These are phyloP conservation scores for Myxozyma neglecta DNA, from an alignment of 805 yeast genomes.

Conservation along the genomic window DNA sequence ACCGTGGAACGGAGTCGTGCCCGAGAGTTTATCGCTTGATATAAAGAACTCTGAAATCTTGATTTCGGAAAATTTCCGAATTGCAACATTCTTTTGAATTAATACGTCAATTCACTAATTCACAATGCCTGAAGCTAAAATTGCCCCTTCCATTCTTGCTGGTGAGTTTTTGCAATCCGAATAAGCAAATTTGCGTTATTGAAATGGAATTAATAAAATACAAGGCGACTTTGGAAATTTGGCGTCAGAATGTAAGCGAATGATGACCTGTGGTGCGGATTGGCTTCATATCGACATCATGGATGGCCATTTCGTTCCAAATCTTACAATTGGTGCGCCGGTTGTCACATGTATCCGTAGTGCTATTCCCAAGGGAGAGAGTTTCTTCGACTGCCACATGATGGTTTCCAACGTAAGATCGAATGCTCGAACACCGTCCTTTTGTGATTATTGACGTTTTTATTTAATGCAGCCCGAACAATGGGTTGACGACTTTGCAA, in stretches of 20 bases:
- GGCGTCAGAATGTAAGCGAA: conserved; percentile 81
- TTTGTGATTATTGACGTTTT: neutral
- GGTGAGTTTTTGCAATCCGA: conserved; percentile 42
- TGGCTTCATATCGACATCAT: conserved; percentile 98
- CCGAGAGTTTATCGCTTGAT: neutral
- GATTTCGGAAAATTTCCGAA: neutral
- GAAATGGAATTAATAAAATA: neutral
- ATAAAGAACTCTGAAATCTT: neutral
- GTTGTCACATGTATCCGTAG: conserved; percentile 75
- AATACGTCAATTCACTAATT: neutral
- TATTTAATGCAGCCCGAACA: conserved; percentile 62
- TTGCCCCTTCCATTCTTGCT: conserved; percentile 94
- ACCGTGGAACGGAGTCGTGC: neutral
- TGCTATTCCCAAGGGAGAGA: conserved; percentile 66
- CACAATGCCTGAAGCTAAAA: conserved; percentile 71
- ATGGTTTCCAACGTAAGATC: conserved; percentile 65
- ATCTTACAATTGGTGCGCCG: conserved; percentile 91
- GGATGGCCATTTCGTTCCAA: conserved; percentile 99
- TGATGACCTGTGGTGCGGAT: conserved; percentile 80
- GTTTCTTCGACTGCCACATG: conserved; percentile 94
- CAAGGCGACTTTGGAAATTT: conserved; percentile 75
- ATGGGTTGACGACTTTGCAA: conserved; percentile 91
- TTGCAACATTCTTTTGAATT: neutral
- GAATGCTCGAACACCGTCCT: neutral
- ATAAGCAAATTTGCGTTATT: neutral